These are phyloP conservation scores for Stephanodiscus minutulus DNA, from an alignment of 108 stramenopile genomes.

Conservation along the genomic window DNA sequence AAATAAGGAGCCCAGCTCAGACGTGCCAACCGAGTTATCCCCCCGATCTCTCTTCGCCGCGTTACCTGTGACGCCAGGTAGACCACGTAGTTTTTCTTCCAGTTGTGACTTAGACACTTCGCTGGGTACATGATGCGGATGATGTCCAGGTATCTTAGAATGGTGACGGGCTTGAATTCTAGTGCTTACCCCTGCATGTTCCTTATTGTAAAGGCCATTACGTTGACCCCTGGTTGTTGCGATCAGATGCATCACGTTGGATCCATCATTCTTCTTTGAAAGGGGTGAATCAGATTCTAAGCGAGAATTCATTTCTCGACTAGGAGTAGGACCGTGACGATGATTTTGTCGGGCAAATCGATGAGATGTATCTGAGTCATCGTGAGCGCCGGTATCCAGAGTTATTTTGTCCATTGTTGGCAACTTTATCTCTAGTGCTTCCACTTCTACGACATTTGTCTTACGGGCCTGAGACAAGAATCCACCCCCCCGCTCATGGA, in stretches of 20 bases:
- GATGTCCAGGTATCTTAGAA: constrained; percentile 2
- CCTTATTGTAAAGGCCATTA: background rate
- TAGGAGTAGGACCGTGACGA: background rate
- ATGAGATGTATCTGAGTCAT: background rate
- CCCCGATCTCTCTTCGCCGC: background rate
- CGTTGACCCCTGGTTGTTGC: background rate
- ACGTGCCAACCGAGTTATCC: constrained; percentile 9
- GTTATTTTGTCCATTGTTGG: background rate
- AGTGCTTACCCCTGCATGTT: background rate
- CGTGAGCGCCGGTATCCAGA: background rate
- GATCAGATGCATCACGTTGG: background rate
- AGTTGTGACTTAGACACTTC: constrained; percentile 7
- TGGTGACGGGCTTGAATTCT: background rate
- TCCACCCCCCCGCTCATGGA: background rate
- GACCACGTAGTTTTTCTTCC: constrained; percentile 18
- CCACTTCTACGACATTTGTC: background rate
- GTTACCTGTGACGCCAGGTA: background rate
- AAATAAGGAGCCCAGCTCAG: constrained; percentile 16
- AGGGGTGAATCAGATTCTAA: too few species aligned
- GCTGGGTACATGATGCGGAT: constrained; percentile 15
- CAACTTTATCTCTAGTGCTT: background rate
- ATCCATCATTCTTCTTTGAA: background rate
- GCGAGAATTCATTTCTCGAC: too few species aligned
- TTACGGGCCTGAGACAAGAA: background rate
- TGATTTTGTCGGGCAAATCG: background rate